A percentile compares a stretch with the other conserved stretches of the same genome.
Conservation (phyloP, 805 yeast genomes). For the Candida hungchunana region DNA sequence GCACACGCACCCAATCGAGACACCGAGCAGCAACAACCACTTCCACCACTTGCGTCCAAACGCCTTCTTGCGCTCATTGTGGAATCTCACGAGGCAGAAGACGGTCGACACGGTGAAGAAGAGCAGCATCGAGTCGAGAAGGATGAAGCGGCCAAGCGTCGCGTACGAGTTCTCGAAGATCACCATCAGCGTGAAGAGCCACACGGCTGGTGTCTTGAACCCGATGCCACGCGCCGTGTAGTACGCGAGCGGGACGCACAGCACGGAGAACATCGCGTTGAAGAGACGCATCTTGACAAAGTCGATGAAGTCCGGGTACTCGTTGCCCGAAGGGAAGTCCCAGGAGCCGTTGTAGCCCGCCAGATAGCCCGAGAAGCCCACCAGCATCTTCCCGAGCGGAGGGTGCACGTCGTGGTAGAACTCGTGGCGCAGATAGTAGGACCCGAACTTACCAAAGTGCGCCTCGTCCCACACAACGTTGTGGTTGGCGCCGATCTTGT, state of each 20-base stretch:
- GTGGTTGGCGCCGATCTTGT: constrained; percentile 64
- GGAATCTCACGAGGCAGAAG: constrained; percentile 67
- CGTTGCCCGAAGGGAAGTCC: constrained; percentile 79
- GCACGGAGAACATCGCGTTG: constrained; percentile 78
- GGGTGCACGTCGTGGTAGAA: constrained; percentile 97
- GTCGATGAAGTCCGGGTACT: constrained; percentile 73
- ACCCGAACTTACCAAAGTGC: constrained; percentile 95
- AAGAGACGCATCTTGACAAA: constrained; percentile 84
- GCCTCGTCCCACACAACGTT: constrained; percentile 97
- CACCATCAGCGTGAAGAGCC: constrained; percentile 79
- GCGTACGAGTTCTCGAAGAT: constrained; percentile 78
- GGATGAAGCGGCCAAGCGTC: constrained; percentile 82
- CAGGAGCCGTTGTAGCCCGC: constrained; percentile 88
- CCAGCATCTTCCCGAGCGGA: constrained; percentile 91
- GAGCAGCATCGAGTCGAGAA: constrained; percentile 86
- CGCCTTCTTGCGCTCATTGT: constrained; percentile 46
- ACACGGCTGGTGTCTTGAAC: constrained; percentile 62
- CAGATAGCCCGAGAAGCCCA: constrained; percentile 80
- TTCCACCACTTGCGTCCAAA: constrained; percentile 88
- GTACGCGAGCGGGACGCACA: constrained; percentile 85
- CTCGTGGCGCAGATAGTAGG: constrained; percentile 82
- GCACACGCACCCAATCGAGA: constrained; percentile 83
- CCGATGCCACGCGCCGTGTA: constrained; percentile 75
- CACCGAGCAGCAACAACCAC: constrained; percentile 83
- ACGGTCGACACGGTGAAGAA: constrained; percentile 86